These are phyloP conservation scores for Didymella segeticola DNA, from an alignment of 2,329 filamentous ascomycete species.

Conservation along the genomic window DNA sequence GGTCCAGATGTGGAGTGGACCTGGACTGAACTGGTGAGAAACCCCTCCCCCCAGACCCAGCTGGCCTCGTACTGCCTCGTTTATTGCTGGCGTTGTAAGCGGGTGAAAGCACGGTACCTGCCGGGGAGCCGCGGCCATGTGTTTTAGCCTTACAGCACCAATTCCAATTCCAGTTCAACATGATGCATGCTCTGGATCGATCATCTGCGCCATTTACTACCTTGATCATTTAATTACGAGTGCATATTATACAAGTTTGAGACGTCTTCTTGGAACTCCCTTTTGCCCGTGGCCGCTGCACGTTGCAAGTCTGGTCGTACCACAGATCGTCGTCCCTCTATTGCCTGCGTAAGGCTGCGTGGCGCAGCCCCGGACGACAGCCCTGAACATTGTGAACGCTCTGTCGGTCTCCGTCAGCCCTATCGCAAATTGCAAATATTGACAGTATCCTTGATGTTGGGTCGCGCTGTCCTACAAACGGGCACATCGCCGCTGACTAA, in stretches of 20 bases:
- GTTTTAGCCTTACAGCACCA: constrained; percentile 12
- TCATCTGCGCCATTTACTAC: constrained; percentile 17
- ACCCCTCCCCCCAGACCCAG: background rate
- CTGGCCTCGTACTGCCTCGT: too few relatives aligned
- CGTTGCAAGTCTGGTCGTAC: constrained; percentile 2
- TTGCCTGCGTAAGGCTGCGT: constrained; percentile 9
- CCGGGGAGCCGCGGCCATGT: constrained; percentile 5
- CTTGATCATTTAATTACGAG: constrained; percentile 5
- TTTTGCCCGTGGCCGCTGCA: constrained; percentile 2
- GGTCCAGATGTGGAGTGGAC: too few relatives aligned
- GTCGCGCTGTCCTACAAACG: constrained; percentile 14
- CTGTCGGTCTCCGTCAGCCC: constrained; percentile 14
- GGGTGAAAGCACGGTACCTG: constrained; percentile 12
- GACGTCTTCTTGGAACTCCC: constrained; percentile 1
- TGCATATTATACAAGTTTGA: background rate
- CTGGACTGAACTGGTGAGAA: constrained; percentile 5
- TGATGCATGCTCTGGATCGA: constrained; percentile 5
- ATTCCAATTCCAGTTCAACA: constrained; percentile 7
- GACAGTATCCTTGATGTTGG: constrained; percentile 1
- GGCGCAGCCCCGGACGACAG: constrained; percentile 4
- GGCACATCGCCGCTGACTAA: constrained; percentile 21
- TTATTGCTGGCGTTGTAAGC: constrained; percentile 4
- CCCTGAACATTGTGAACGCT: constrained; percentile 3
- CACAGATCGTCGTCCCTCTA: constrained; percentile 8
- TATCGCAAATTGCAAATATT: constrained; percentile 12